phyloP scores from a whole-genome alignment of 441 rosid species.

The Gossypium gossypioides region DNA sequence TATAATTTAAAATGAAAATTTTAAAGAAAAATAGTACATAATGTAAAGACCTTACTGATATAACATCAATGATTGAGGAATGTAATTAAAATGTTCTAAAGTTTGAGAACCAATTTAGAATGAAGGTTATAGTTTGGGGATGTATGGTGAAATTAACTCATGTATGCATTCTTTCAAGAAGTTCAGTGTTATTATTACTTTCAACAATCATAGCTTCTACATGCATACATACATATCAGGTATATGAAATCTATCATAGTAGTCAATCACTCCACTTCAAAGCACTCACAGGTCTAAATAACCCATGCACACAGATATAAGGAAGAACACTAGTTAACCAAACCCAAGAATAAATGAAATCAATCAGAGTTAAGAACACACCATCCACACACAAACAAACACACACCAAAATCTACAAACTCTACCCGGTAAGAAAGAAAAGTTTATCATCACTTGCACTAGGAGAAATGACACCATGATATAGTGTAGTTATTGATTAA shows the following conservation, averaged over 20 bases:
- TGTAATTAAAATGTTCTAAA: too few relatives aligned
- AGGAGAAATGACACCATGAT: not conserved
- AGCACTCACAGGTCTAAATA: not conserved
- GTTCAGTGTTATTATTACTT: not conserved
- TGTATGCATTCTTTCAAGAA: not conserved
- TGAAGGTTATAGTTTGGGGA: too few relatives aligned
- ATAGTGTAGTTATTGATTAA: not conserved
- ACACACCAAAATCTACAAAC: constrained; percentile 5
- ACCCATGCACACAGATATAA: not conserved
- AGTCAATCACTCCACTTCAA: not conserved
- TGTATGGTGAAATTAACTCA: too few relatives aligned
- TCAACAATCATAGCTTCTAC: not conserved
- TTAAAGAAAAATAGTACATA: too few relatives aligned
- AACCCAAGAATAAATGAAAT: constrained; percentile 9
- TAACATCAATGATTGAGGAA: too few relatives aligned
- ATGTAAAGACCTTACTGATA: too few relatives aligned
- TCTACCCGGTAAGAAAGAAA: not conserved
- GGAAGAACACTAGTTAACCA: not conserved
- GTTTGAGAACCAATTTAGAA: too few relatives aligned
- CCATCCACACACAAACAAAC: not conserved
- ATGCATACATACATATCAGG: not conserved
- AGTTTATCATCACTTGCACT: not conserved
- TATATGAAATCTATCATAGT: not conserved
- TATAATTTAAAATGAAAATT: too few relatives aligned
- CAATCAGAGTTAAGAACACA: not conserved